phyloP scores from a whole-genome alignment of 441 rosid species.

The Adansonia grandidieri region DNA sequence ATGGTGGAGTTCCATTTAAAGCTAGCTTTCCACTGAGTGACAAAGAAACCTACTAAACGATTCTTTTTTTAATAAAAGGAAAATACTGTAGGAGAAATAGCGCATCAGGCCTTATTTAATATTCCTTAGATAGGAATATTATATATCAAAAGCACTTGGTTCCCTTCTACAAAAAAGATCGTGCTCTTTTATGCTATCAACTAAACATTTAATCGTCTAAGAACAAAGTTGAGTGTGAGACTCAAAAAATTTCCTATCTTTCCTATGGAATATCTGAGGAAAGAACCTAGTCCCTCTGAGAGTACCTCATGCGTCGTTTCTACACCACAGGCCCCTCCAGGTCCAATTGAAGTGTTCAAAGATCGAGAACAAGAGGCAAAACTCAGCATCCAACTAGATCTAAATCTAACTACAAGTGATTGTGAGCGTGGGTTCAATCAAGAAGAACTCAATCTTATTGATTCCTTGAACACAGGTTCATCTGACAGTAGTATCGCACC shows the following conservation, averaged over 20 bases:
- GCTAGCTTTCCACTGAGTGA: conserved; percentile 17
- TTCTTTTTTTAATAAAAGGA: neutral
- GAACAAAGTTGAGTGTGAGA: conserved; percentile 22
- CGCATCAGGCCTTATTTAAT: conserved; percentile 13
- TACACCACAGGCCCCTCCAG: conserved; percentile 33
- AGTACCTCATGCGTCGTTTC: conserved; percentile 39
- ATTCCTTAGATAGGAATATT: conserved; percentile 30
- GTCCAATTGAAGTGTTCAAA: conserved; percentile 18
- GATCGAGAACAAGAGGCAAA: conserved; percentile 34
- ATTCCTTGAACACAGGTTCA: conserved; percentile 47
- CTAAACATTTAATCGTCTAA: conserved; percentile 27
- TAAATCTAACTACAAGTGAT: conserved; percentile 38
- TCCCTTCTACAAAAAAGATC: conserved; percentile 22
- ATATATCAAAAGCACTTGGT: conserved; percentile 24
- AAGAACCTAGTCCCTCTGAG: conserved; percentile 42
- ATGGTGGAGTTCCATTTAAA: conserved; percentile 24
- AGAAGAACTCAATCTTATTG: conserved; percentile 76
- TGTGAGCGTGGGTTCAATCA: conserved; percentile 42
- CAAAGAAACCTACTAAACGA: conserved; percentile 26
- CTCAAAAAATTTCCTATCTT: conserved; percentile 11
- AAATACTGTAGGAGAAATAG: conserved; percentile 8
- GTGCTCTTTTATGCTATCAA: conserved; percentile 27
- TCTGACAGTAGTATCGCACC: conserved; percentile 28
- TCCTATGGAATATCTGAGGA: conserved; percentile 43
- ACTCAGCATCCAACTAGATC: conserved; percentile 39